Conservation (phyloP, 768 basidiomycete species). For the Auricularia heimuer region DNA sequence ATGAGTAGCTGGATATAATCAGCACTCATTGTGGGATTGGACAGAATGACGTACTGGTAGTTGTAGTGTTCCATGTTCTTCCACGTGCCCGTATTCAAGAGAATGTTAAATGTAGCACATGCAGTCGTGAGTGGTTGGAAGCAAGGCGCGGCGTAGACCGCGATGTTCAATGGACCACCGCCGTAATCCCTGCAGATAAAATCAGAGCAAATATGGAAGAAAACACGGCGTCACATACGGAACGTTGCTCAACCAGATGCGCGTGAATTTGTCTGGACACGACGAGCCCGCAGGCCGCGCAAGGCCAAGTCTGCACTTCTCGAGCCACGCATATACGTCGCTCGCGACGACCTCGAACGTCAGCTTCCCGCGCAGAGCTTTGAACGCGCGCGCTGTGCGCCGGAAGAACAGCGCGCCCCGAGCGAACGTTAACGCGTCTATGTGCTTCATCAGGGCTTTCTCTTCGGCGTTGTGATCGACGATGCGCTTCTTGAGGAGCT, state of each 20-base stretch:
- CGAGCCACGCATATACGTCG: constrained; percentile 23
- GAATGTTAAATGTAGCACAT: constrained; percentile 20
- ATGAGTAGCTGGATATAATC: constrained; percentile 17
- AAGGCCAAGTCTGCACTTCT: constrained; percentile 19
- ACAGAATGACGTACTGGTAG: constrained; percentile 17
- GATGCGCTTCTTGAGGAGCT: not conserved
- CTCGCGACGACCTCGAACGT: constrained; percentile 23
- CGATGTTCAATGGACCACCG: constrained; percentile 21
- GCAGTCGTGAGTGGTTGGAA: constrained; percentile 17
- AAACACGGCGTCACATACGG: constrained; percentile 16
- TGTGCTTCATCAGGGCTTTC: not conserved
- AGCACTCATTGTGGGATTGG: not conserved
- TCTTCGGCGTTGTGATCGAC: not conserved
- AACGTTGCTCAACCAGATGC: constrained; percentile 28
- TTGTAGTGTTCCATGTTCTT: constrained; percentile 20
- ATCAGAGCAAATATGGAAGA: not conserved
- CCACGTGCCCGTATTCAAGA: constrained; percentile 22
- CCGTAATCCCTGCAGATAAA: constrained; percentile 21
- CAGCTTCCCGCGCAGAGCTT: constrained; percentile 15
- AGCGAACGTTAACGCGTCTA: not conserved
- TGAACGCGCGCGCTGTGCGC: constrained; percentile 17
- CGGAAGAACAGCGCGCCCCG: constrained; percentile 15
- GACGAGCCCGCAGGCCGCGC: constrained; percentile 16
- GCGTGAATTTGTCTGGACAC: constrained; percentile 23
- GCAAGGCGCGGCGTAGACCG: constrained; percentile 19